Percentiles rank a stretch among this genome's conserved stretches.
These are phyloP conservation scores for Boechera divaricarpa DNA, from an alignment of 345 rosid species.

Conservation along the genomic window DNA sequence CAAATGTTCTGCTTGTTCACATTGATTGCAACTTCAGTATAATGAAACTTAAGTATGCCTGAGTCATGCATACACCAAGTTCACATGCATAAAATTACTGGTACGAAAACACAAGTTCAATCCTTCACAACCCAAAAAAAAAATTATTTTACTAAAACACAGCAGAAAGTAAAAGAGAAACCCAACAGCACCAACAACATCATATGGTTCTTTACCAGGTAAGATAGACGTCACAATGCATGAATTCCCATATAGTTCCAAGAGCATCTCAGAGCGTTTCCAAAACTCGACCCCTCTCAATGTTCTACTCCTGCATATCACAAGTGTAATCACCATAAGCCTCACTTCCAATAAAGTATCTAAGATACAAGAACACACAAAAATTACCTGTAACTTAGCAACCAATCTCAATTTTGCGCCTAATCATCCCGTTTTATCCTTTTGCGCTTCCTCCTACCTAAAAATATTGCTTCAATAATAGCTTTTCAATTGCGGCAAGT, in stretches of 20 bases:
- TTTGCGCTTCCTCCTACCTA: background rate
- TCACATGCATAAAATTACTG: background rate
- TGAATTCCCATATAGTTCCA: too few relatives aligned
- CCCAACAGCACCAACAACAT: background rate
- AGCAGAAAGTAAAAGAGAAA: constrained; percentile 1
- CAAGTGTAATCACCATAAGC: constrained; percentile 1
- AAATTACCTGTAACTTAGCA: constrained; percentile 39
- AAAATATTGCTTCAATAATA: too few relatives aligned
- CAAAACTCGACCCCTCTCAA: background rate
- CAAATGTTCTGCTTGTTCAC: too few relatives aligned
- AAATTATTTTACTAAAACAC: background rate
- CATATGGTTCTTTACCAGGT: too few relatives aligned
- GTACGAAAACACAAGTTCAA: background rate
- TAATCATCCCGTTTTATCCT: too few relatives aligned
- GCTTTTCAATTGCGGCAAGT: background rate
- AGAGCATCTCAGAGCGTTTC: constrained; percentile 9
- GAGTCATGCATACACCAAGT: too few relatives aligned
- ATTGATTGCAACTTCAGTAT: too few relatives aligned
- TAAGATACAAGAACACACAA: background rate
- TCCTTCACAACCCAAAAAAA: background rate
- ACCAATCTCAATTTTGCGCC: background rate
- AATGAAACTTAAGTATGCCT: too few relatives aligned
- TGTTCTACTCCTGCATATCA: constrained; percentile 30
- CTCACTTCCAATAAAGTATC: constrained; percentile 1
- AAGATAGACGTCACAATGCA: too few relatives aligned